Base-by-base conservation (phyloP, 768 basidiomycete species). In the Rhodotorula diobovata region DNA sequence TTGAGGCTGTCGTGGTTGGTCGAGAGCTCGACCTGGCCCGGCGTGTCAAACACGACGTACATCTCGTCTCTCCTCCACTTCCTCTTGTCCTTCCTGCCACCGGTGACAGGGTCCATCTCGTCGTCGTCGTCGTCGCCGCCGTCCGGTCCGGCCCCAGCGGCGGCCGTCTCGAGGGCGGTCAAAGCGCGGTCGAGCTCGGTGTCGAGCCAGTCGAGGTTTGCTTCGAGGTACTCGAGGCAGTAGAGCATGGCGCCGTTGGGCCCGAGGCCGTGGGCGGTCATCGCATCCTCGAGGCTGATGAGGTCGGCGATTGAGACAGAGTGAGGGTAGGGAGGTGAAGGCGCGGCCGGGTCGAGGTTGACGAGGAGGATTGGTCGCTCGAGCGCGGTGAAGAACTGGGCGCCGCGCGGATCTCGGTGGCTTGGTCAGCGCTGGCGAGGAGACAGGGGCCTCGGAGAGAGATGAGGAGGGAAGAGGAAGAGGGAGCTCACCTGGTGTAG, bases 171-270 rank as follows among this genome's bases (percentile, higher is more conserved):
- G 79, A 90, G 86, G 23, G 93, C 83, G 87, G 89, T 90, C 80
- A 90, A 86, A 18, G 95, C 84, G 88, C 90, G 90, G 46, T 78
- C 77, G 55, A 83, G 72, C 45, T 78, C 66, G 23, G 80, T 80
- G 50, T 82, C 79, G 59, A 84, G 74, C 84, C 84, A 84, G 80
- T 98, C 96, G 73, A 88, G 87, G 80, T 98, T 98, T n/a, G 84
- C 87, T 77, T 98, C 94, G 18, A 99, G 85, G 77, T 97, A 96
- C 78, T 97, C 94, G 86, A 96, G 90, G 79, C 93, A 95, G 77
- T 93, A 98, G 37, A 98, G 81, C 88, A 97, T 91, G 12, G 87
- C 95, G 23, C 96, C 96, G 76, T 99, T 99, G 0, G 96, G 96
- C 0, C 96, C 96, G 2, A 99, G 84, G 0, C 86, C 86, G 76